phyloP scores from a whole-genome alignment of 2,329 filamentous ascomycete genomes.

The Xenoacremonium recifei region DNA sequence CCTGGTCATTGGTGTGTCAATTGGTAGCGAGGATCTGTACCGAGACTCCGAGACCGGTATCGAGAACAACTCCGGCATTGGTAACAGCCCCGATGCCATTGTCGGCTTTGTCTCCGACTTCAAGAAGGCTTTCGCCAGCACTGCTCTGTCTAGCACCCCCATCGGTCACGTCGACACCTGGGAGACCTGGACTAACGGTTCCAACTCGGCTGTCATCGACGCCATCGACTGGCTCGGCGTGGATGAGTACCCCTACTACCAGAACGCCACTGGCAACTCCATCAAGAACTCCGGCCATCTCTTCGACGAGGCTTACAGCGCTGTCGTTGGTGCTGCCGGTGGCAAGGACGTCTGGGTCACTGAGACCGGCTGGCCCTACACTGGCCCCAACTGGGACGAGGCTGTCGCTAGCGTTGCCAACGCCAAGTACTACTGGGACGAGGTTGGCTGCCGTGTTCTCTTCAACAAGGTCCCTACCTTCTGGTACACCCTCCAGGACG shows the following conservation, averaged over 20 bases:
- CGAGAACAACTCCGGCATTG: constrained; percentile 60
- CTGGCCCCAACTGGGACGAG: constrained; percentile 51
- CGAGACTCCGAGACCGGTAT: constrained; percentile 59
- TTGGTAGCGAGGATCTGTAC: constrained; percentile 69
- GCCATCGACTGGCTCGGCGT: constrained; percentile 65
- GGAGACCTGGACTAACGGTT: constrained; percentile 59
- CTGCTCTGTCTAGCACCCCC: constrained; percentile 44
- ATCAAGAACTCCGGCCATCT: constrained; percentile 55
- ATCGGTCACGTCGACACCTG: constrained; percentile 70
- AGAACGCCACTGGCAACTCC: constrained; percentile 52
- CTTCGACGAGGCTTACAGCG: constrained; percentile 51
- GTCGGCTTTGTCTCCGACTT: constrained; percentile 66
- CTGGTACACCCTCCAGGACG: constrained; percentile 62
- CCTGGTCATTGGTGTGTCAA: constrained; percentile 63
- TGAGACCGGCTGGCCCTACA: constrained; percentile 65
- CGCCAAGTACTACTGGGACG: constrained; percentile 62
- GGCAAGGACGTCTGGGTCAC: constrained; percentile 60
- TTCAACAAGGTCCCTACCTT: constrained; percentile 56
- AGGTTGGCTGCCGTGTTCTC: constrained; percentile 58
- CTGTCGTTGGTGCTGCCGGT: constrained; percentile 42
- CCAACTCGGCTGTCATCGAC: constrained; percentile 59
- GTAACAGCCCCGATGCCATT: constrained; percentile 57
- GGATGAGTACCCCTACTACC: constrained; percentile 67
- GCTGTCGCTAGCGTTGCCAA: constrained; percentile 56
- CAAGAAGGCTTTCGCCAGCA: constrained; percentile 53